Base-by-base conservation (phyloP, 1,284 basidiomycete species). In the Tetrapyrgos nigripes region DNA sequence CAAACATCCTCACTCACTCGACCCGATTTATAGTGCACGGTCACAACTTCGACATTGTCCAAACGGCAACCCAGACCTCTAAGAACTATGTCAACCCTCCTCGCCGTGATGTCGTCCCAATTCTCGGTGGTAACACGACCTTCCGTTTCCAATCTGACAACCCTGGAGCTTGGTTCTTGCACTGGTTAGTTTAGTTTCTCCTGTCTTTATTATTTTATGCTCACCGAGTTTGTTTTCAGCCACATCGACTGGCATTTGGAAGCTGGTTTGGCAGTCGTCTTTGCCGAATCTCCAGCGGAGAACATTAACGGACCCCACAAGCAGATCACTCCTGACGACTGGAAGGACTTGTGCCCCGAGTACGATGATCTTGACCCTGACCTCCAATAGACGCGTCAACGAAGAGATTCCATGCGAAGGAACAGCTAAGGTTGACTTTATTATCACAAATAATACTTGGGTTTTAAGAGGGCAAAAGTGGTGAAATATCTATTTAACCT, bases 161-260 rank as follows among this genome's bases (percentile, higher is more conserved):
- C 58, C 72, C 76, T 2, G 75, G 76, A 28, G 71, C 76, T 6
- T 77, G 76, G 76, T 75, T 76, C 70, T 67, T 77, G 56, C 76
- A 68, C 60, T 77, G 74, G 72, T 75, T 33, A 29, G 68, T 51
- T 40, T n/a, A n/a, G 11, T 49, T 19, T 50, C 46, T 2, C 6
- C 13, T 28, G 4, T 23, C 40, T 31, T 29, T n/a, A 13, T n/a
- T 21, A 27, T 21, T 1, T 26, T 10, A 28, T 11, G 14, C 19
- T 24, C 13, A 23, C 19, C 27, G 4, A 5, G 9, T 6, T 14
- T 14, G 19, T 43, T 24, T 35, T 4, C 35, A 73, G 72, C 49
- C 74, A 75, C 62, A 74, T 76, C 31, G 75, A 76, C 57, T 76
- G 74, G 73, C 75, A 76, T 63, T 58, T 76, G 57, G 75, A 76